Conservation (phyloP, 2,329 filamentous ascomycete species). For the Fusarium annulatum region DNA sequence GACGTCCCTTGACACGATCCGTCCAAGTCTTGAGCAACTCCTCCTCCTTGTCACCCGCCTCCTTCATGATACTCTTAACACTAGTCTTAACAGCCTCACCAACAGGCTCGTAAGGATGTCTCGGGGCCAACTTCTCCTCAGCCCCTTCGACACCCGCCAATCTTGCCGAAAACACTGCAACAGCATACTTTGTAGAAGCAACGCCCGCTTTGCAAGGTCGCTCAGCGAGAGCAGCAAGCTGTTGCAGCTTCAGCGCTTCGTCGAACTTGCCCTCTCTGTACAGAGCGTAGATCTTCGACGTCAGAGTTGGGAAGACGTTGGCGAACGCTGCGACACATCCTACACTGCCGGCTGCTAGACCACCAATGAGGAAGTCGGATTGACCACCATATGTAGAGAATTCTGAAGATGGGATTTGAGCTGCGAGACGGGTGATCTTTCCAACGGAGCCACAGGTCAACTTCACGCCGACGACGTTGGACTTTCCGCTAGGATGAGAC, state of each 20-base stretch:
- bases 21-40: constrained; percentile 29
- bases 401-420: constrained; percentile 59
- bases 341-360: constrained; percentile 66
- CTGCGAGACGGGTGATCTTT: constrained; percentile 72
- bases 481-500: constrained; percentile 34
- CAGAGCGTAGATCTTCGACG: constrained; percentile 69
- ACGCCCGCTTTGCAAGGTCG: constrained; percentile 74
- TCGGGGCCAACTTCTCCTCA: constrained; percentile 66
- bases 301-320: constrained; percentile 69
- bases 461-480: constrained; percentile 76
- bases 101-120: constrained; percentile 69
- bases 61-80: constrained; percentile 49
- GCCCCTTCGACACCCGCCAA: constrained; percentile 70
- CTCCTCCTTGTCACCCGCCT: constrained; percentile 57
- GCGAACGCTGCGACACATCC: constrained; percentile 72
- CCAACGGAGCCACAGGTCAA: constrained; percentile 78
- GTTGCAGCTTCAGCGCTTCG: constrained; percentile 71
- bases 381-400: constrained; percentile 80
- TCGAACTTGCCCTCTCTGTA: constrained; percentile 66
- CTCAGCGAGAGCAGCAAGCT: constrained; percentile 72
- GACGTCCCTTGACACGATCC: constrained; percentile 23
- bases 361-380: constrained; percentile 75
- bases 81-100: constrained; percentile 56
- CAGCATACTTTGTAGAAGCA: constrained; percentile 75
- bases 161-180: constrained; percentile 67